Base-by-base conservation (phyloP, 805 yeast genomes). In the Myxozyma lipomycoides region DNA sequence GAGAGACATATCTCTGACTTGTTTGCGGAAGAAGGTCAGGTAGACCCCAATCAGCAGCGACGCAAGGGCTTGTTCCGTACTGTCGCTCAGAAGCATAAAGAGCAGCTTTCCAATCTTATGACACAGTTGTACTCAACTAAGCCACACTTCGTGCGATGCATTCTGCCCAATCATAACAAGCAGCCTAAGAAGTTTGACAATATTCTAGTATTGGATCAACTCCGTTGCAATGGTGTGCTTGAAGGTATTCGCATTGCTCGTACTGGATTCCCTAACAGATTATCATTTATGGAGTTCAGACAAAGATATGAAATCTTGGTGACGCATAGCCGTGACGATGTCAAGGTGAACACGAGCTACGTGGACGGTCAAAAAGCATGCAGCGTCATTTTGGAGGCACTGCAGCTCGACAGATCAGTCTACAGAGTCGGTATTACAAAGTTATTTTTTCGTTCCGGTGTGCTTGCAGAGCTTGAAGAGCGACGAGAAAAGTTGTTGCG, bases 211-310 rank as follows among this genome's bases (percentile, higher is more conserved):
- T 71, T 93, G 40, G 91, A 86, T 46, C 99, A 93, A 69, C 73
- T 93, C 55, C 76, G 96, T 56, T 93, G 98, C 64, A 93, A 93
- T 64, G 99, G 99, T 77, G 99, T 93, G 15, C 71, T 93, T 45
- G 99, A 93, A 73, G 99, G 99, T 55, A 93, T 93, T 26, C 78
- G 98, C 67, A 93, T 93, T 52, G 96, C 98, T 0, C 78, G 99
- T 58, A 88, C 96, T 6, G 99, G 99, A 1, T 93, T 84, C 67
- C 99, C 99, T 3, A 93, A 93, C 67, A 78, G 96, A 58, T 80
- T 91, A 64, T 79, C 82, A 25, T 91, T 90, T 67, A 78, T 82
- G 40, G 91, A 87, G 43, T 93, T 93, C 69, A 79, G 77, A 45
- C 75, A 73, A 35, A 76, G 96, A 47, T 93, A 93, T 65, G 78